Evolutionary conservation across 192 early-diverging fungal species (phyloP).

Genomic region (Podila clonocystis): DNA sequence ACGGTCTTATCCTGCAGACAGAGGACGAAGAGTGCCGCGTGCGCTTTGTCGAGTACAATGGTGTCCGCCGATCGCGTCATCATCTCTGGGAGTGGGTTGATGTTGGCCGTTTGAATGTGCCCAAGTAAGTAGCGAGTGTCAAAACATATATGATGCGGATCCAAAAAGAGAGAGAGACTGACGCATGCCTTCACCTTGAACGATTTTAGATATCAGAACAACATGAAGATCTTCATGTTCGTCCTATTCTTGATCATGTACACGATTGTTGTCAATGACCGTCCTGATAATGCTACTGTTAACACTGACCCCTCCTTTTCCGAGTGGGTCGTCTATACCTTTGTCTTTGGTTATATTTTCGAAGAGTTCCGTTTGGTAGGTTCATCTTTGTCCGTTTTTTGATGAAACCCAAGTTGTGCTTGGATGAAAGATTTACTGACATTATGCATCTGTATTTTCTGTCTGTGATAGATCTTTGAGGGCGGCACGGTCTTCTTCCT

Average conservation of each 20-base stretch:
- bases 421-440: background rate
- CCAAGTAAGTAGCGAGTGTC: constrained; percentile 31
- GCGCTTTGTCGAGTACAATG: constrained; percentile 33
- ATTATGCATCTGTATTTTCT: background rate
- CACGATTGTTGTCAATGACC: constrained; percentile 44
- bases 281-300: background rate
- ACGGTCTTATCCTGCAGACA: constrained; percentile 40
- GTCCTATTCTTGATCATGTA: constrained; percentile 43
- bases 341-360: constrained; percentile 49
- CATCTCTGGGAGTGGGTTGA: constrained; percentile 43
- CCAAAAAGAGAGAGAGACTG: background rate
- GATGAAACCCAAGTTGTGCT: background rate
- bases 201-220: constrained; percentile 42
- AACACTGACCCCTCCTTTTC: constrained; percentile 6
- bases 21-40: constrained; percentile 45
- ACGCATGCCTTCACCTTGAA: background rate
- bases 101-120: constrained; percentile 47
- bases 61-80: constrained; percentile 36
- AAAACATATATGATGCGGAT: background rate
- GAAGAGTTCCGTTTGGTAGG: constrained; percentile 52
- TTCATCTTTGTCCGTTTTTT: background rate
- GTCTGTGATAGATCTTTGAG: constrained; percentile 36
- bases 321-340: constrained; percentile 38
- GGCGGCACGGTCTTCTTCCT: constrained; percentile 51
- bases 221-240: constrained; percentile 42